Evolutionary conservation across 2,329 filamentous ascomycete genomes (phyloP).

Genomic region (Ceratocystis ficicola): DNA sequence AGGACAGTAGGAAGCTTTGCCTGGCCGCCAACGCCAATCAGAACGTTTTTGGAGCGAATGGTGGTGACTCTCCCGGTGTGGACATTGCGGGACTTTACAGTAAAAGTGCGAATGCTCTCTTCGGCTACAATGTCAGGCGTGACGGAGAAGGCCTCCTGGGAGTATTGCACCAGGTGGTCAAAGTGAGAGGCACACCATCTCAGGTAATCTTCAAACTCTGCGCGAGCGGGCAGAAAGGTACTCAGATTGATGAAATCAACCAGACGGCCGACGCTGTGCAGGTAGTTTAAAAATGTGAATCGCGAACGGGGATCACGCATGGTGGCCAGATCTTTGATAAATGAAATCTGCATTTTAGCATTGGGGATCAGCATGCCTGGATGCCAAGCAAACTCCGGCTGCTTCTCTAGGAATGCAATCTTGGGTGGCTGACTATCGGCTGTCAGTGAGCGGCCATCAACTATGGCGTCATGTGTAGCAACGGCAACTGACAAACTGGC

Average conservation of each 20-base stretch:
- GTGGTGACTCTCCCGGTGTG: slow-evolving; percentile 43
- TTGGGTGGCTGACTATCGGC: slow-evolving; percentile 41
- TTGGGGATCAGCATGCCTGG: slow-evolving; percentile 88
- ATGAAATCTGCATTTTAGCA: slow-evolving; percentile 94
- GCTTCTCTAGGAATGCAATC: slow-evolving; percentile 79
- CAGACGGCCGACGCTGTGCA: slow-evolving; percentile 68
- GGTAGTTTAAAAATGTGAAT: slow-evolving; percentile 93
- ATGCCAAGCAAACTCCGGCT: slow-evolving; percentile 78
- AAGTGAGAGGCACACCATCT: slow-evolving; percentile 83
- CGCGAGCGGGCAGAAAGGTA: slow-evolving; percentile 74
- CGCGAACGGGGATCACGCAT: slow-evolving; percentile 75
- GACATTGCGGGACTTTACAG: slow-evolving; percentile 51
- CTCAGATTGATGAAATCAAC: slow-evolving; percentile 82
- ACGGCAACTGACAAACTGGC: slow-evolving; percentile 82
- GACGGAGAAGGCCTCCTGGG: slow-evolving; percentile 63
- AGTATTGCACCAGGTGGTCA: slow-evolving; percentile 58
- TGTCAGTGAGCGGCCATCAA: slow-evolving; percentile 35
- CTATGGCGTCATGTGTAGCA: slow-evolving; percentile 69
- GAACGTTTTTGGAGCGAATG: slow-evolving; percentile 52
- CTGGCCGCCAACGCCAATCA: slow-evolving; percentile 47
- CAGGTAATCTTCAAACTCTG: slow-evolving; percentile 93
- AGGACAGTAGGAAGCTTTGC: slow-evolving; percentile 59
- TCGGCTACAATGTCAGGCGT: slow-evolving; percentile 43
- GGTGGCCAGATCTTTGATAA: slow-evolving; percentile 89
- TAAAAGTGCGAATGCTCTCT: slow-evolving; percentile 47